Evolutionary conservation across 2,329 filamentous ascomycete genomes (phyloP).

Genomic region (Trichoderma hamatum): DNA sequence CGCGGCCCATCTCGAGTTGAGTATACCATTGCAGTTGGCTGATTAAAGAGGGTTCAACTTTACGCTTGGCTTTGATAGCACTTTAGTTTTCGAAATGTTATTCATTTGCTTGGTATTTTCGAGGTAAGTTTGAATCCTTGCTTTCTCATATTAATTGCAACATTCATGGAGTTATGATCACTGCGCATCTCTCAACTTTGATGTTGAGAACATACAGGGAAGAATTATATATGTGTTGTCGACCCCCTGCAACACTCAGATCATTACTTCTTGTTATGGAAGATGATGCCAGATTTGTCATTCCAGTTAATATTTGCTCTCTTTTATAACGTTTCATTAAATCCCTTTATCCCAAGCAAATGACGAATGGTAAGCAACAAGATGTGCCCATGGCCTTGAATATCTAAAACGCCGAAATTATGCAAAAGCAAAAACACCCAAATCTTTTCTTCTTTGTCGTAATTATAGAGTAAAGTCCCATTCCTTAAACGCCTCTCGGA

Average conservation of each 20-base stretch:
- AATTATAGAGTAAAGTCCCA: slow-evolving; percentile 75
- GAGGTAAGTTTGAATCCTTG: background rate
- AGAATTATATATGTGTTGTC: no score
- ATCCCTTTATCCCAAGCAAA: background rate
- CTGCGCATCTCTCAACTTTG: no score
- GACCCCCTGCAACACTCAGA: background rate
- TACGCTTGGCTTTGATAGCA: background rate
- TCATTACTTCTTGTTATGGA: background rate
- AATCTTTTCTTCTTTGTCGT: slow-evolving; percentile 3
- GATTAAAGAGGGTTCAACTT: background rate
- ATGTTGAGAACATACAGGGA: background rate
- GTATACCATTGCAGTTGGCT: no score
- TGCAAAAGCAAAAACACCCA: background rate
- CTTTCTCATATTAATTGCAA: no score
- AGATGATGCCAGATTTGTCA: background rate
- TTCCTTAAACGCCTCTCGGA: slow-evolving; percentile 78
- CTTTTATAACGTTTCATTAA: background rate
- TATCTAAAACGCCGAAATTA: slow-evolving; percentile 6
- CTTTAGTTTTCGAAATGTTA: background rate
- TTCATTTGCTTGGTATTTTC: background rate
- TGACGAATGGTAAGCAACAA: background rate
- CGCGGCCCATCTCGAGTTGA: no score
- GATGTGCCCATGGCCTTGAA: background rate
- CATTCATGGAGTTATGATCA: no score
- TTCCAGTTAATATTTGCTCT: background rate